Evolutionary conservation across 129 eudicot genomes (phyloP).

Genomic region (Helichrysum umbraculigerum): DNA sequence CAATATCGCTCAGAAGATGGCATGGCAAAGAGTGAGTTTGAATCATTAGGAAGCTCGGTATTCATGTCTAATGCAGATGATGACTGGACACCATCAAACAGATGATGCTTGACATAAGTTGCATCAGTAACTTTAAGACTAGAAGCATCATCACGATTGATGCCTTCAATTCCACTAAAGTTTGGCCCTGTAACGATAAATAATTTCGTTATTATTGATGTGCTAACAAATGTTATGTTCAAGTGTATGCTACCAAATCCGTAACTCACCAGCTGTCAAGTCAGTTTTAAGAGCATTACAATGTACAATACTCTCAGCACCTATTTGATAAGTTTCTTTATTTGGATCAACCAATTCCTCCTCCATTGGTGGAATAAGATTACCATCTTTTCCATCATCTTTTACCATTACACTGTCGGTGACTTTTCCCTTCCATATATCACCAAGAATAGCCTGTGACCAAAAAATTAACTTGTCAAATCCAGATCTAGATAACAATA

Average conservation of each 20-base stretch:
- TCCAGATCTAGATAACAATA: slow-evolving; percentile 2
- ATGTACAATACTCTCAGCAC: slow-evolving; percentile 23
- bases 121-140: slow-evolving; percentile 38
- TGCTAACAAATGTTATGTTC: background rate
- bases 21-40: slow-evolving; percentile 38
- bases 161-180: slow-evolving; percentile 20
- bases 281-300: slow-evolving; percentile 16
- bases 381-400: slow-evolving; percentile 40
- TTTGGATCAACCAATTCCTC: slow-evolving; percentile 33
- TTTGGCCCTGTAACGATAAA: slow-evolving; percentile 43
- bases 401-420: slow-evolving; percentile 48
- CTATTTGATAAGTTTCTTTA: slow-evolving; percentile 22
- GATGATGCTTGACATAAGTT: slow-evolving; percentile 31
- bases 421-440: slow-evolving; percentile 70
- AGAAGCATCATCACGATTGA: slow-evolving; percentile 30
- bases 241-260: background rate
- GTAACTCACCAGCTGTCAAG: slow-evolving; percentile 40
- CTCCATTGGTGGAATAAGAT: slow-evolving; percentile 16
- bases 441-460: slow-evolving; percentile 59
- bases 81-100: slow-evolving; percentile 29
- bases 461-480: background rate
- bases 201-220: background rate
- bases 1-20: slow-evolving; percentile 51
- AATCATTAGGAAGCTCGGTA: slow-evolving; percentile 42
- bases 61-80: slow-evolving; percentile 31